Base-by-base conservation (phyloP, 225 moss, liverwort and hornwort species). In the Bryum argenteum region DNA sequence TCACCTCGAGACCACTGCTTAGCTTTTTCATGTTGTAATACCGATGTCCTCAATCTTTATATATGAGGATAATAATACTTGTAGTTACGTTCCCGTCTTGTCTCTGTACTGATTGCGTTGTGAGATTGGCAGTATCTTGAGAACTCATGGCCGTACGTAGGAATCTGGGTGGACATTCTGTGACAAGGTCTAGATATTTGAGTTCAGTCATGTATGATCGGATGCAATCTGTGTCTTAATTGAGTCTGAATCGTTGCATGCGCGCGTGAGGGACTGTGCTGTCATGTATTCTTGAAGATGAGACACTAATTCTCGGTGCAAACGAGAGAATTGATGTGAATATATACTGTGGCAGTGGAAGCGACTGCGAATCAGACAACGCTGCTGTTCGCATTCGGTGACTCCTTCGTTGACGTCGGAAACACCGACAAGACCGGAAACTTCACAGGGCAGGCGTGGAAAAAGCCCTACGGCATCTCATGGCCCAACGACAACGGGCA, bases 371-470 rank as follows among this genome's bases (percentile, higher is more conserved):
- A 42, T 6, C 33, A 14, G 54, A 56, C 73, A 6, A 55, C 73
- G 15, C 43, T 65, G 17, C 57, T 86, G 1, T 86, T 86, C 54
- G 75, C 54, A 11, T 83, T 86, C 54, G 85, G 85, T 9, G 82
- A 82, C 70, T 85, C 85, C 0, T 85, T 71, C 8, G 85, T 79
- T 16, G 85, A 86, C 69, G 82, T 80, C 1, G 86, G 86, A n/a
- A 83, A 83, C 77, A 43, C 6, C 8, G 15, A 58, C 4, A 58
- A 40, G 7, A 59, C 9, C 15, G 39, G 42, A 6, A 48, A 64
- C 18, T 47, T 48, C 33, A 18, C 55, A 7, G 75, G 75, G 58
- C 58, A 20, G 33, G 21, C 56, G 8, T 83, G 74, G 72, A 61
- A 67, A 6, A 26, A 51, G 11, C 86, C 86, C 9, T 77, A 75